Conservation (phyloP, 441 rosid species). For the Populus hybrid region DNA sequence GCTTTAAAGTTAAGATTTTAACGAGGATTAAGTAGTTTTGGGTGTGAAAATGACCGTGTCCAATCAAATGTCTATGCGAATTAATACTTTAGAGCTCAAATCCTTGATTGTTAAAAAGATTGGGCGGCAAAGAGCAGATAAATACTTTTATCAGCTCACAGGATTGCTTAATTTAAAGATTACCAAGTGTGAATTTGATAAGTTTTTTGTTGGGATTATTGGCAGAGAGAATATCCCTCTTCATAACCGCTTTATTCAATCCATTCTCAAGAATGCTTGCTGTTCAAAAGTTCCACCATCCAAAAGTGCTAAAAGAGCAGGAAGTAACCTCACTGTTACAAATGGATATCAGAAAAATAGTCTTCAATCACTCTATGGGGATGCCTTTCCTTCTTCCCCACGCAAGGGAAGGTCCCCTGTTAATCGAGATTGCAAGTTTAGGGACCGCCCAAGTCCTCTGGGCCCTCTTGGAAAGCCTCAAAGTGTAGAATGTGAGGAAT, state of each 20-base stretch:
- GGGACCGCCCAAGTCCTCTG: constrained; percentile 50
- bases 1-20: neutral
- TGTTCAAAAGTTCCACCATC: constrained; percentile 43
- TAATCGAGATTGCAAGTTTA: constrained; percentile 38
- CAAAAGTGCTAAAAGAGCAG: constrained; percentile 25
- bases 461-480: constrained; percentile 48
- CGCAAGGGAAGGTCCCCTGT: constrained; percentile 53
- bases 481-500: constrained; percentile 35
- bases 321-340: constrained; percentile 24
- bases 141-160: constrained; percentile 58
- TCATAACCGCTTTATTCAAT: constrained; percentile 58
- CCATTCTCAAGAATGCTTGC: constrained; percentile 63
- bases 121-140: constrained; percentile 59
- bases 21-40: neutral
- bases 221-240: constrained; percentile 60
- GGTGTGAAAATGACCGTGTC: neutral
- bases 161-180: constrained; percentile 53
- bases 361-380: constrained; percentile 33
- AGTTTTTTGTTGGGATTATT: constrained; percentile 43
- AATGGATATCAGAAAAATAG: constrained; percentile 37
- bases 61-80: constrained; percentile 19
- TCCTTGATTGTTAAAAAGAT: constrained; percentile 45
- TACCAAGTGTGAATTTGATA: constrained; percentile 59
- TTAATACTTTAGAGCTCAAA: constrained; percentile 53
- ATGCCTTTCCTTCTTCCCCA: constrained; percentile 47